A percentile compares a stretch with the other conserved stretches of the same genome.
phyloP scores from a whole-genome alignment of 164 flowering plant species.

The Santalum album region DNA sequence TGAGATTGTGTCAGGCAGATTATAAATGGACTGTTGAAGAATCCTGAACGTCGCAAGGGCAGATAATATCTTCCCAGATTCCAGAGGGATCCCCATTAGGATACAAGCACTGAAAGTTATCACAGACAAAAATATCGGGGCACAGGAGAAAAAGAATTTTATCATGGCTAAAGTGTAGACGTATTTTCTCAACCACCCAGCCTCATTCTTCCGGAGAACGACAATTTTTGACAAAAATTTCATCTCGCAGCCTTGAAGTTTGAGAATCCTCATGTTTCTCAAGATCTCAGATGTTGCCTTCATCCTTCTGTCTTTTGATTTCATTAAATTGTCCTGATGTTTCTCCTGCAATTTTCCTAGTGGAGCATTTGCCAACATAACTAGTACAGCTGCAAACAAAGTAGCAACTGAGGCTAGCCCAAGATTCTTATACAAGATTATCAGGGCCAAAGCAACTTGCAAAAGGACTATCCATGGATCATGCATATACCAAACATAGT shows the following conservation, averaged over 20 bases:
- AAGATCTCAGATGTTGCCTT: conserved; percentile 58
- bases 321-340: conserved; percentile 51
- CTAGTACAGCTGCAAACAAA: conserved; percentile 36
- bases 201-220: conserved; percentile 45
- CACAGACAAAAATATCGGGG: conserved; percentile 61
- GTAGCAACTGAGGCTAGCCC: conserved; percentile 58
- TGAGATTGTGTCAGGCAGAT: conserved; percentile 55
- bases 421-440: conserved; percentile 53
- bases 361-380: conserved; percentile 57
- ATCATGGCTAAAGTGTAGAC: conserved; percentile 32
- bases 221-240: conserved; percentile 49
- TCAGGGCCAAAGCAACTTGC: conserved; percentile 48
- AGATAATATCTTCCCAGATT: conserved; percentile 60
- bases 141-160: conserved; percentile 48
- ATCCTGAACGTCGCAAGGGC: conserved; percentile 74
- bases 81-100: conserved; percentile 51
- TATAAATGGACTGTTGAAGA: conserved; percentile 59
- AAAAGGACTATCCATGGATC: conserved; percentile 57
- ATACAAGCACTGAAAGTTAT: conserved; percentile 51
- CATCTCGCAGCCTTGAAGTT: conserved; percentile 80
- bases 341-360: conserved; percentile 40
- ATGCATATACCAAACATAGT: conserved; percentile 55
- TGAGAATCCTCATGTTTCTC: conserved; percentile 76
- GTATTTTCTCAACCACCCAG: conserved; percentile 47
- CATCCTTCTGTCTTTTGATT: conserved; percentile 67